Percentiles rank a stretch among this genome's conserved stretches.
Evolutionary conservation across 2,329 filamentous ascomycete genomes (phyloP).

Genomic region (Aureobasidium melanogenum): DNA sequence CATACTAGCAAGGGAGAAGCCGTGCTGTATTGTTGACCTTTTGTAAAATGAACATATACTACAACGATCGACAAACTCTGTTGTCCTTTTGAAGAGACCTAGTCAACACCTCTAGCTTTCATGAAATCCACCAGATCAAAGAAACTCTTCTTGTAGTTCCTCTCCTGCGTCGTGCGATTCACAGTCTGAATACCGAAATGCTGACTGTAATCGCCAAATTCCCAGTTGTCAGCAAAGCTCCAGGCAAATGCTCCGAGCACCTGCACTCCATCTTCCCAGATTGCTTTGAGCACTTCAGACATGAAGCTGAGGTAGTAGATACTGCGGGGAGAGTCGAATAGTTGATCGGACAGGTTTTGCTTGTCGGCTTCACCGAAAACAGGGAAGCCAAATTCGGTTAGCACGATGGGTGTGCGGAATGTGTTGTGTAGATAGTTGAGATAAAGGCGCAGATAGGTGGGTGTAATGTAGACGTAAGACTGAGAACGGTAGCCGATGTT

Average conservation of each 20-base stretch:
- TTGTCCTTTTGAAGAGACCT: too few species aligned
- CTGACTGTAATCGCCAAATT: constrained; percentile 41
- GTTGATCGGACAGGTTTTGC: constrained; percentile 37
- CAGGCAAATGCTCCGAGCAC: constrained; percentile 26
- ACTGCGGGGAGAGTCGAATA: constrained; percentile 46
- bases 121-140: constrained; percentile 27
- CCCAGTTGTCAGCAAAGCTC: constrained; percentile 28
- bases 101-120: not conserved
- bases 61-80: too few species aligned
- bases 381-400: constrained; percentile 29
- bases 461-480: constrained; percentile 50
- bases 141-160: constrained; percentile 28
- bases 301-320: constrained; percentile 45
- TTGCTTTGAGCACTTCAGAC: constrained; percentile 24
- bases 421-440: constrained; percentile 53
- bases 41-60: too few species aligned
- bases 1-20: too few species aligned
- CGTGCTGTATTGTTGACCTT: too few species aligned
- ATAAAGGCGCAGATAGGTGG: constrained; percentile 47
- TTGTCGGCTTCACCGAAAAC: constrained; percentile 40
- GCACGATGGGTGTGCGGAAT: constrained; percentile 37
- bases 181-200: constrained; percentile 48
- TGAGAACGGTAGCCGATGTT: constrained; percentile 40
- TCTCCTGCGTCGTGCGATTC: constrained; percentile 29
- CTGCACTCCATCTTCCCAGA: constrained; percentile 25